Evolutionary conservation across 441 rosid species (phyloP).

Genomic region (Jatropha podagrica): DNA sequence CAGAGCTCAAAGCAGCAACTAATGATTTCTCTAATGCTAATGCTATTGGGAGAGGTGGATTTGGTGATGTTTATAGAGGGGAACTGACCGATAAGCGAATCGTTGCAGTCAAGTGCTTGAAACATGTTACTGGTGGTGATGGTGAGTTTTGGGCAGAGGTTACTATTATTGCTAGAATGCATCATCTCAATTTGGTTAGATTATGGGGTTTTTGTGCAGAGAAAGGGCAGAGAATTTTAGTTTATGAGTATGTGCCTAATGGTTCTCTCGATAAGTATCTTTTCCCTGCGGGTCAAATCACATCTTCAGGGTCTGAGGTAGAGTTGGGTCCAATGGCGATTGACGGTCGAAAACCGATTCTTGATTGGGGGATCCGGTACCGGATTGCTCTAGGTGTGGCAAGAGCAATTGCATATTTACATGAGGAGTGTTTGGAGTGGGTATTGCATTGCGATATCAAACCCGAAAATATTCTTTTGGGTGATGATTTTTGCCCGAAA

Average conservation of each 20-base stretch:
- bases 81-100: slow-evolving; percentile 57
- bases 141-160: slow-evolving; percentile 78
- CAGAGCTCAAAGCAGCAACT: slow-evolving; percentile 64
- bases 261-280: slow-evolving; percentile 64
- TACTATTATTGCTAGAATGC: slow-evolving; percentile 72
- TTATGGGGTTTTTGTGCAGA: slow-evolving; percentile 75
- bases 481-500: slow-evolving; percentile 74
- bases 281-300: slow-evolving; percentile 33
- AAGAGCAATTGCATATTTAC: slow-evolving; percentile 60
- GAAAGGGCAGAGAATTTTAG: slow-evolving; percentile 60
- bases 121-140: slow-evolving; percentile 57
- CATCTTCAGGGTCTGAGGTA: slow-evolving; percentile 1
- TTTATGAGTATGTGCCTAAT: slow-evolving; percentile 61
- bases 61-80: slow-evolving; percentile 76
- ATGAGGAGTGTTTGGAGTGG: slow-evolving; percentile 80
- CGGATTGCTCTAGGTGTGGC: slow-evolving; percentile 68
- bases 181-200: slow-evolving; percentile 65
- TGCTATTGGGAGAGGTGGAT: slow-evolving; percentile 64
- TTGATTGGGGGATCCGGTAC: slow-evolving; percentile 63
- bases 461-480: slow-evolving; percentile 68
- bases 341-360: slow-evolving; percentile 34
- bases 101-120: slow-evolving; percentile 67
- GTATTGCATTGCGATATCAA: slow-evolving; percentile 72
- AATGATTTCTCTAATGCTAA: slow-evolving; percentile 44
- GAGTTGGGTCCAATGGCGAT: slow-evolving; percentile 21